Evolutionary conservation across 441 rosid species (phyloP).

Genomic region (Erysimum cheiri): DNA sequence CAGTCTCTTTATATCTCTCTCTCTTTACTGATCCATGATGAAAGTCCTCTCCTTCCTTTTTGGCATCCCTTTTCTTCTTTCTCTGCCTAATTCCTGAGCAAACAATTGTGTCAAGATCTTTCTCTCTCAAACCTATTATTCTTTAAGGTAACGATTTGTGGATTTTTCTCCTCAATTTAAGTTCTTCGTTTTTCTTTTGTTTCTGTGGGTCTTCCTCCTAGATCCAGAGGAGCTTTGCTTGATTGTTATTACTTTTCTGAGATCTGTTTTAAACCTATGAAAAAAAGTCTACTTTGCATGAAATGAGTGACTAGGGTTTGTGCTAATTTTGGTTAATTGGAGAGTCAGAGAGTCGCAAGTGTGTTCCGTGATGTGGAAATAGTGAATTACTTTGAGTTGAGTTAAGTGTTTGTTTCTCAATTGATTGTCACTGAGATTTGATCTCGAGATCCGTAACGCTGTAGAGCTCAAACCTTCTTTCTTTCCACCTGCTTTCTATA

Average conservation of each 20-base stretch:
- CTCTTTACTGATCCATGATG: slow-evolving; percentile 40
- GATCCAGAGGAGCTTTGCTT: slow-evolving; percentile 47
- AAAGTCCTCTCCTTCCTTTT: slow-evolving; percentile 40
- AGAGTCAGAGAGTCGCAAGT: slow-evolving; percentile 13
- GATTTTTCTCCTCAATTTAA: slow-evolving; percentile 39
- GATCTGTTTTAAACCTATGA: slow-evolving; percentile 46
- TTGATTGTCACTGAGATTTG: slow-evolving; percentile 17
- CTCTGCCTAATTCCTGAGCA: slow-evolving; percentile 5
- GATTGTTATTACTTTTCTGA: slow-evolving; percentile 46
- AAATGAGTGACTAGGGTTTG: slow-evolving; percentile 7
- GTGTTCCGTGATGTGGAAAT: slow-evolving; percentile 26
- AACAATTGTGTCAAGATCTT: slow-evolving; percentile 16
- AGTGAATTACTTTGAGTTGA: slow-evolving; percentile 11
- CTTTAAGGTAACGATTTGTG: slow-evolving; percentile 23
- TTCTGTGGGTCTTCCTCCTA: slow-evolving; percentile 34
- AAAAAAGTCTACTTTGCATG: slow-evolving; percentile 30
- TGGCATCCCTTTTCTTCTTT: slow-evolving; percentile 29
- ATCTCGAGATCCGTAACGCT: slow-evolving; percentile 26
- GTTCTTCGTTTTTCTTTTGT: slow-evolving; percentile 27
- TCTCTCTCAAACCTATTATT: neutral
- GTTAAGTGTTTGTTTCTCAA: neutral
- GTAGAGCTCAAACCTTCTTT: slow-evolving; percentile 10
- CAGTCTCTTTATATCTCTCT: slow-evolving; percentile 42
- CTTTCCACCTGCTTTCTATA: slow-evolving; percentile 15
- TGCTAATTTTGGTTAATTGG: slow-evolving; percentile 5